Evolutionary conservation across 768 basidiomycete species (phyloP), one percentile per base, ranked within the genome.

Genomic region (Leccinum sublutescens): DNA sequence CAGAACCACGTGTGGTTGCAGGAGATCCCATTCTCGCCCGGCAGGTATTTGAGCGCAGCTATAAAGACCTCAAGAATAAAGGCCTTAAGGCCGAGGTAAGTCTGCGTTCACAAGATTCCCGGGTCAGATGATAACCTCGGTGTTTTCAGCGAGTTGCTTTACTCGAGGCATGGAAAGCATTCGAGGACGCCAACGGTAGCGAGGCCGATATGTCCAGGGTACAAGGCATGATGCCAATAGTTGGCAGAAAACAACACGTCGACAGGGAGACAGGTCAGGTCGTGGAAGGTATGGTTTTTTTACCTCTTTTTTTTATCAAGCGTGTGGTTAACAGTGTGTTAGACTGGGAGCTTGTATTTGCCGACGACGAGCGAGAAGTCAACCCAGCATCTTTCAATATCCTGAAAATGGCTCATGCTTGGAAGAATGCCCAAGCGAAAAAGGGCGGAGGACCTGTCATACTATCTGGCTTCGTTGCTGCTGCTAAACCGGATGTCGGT

Each of bases 271-370:
- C 91, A 6, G 92, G 91, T 1, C 88, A 90, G 65, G 88, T 85
- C 33, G 86, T 94, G 27, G 93, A 95, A 84, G 93, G 92, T 85
- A 74, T 64, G 83, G 66, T 60, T 63, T 23, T 25, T 23, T 54
- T 6, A 56, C 21, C 7, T 43, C 27, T 50, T 57, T 38, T 40
- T 40, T 40, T 40, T 29, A 6, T 52, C 8, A 25, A 38, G 29
- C 33, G 40, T 52, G 29, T 56, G 33, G 40, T 36, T 64, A 21
- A 62, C 19, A 5, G 29, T 47, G n/a, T 55, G 47, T 12, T 58
- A 95, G 95, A 96, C 67, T 96, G 91, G 87, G 95, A 96, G 68
- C 85, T 95, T 68, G 87, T 95, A 21, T 98, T 98, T 73, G 87
- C 94, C 27, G 96, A 98, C 78, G 96, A 98, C 81, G 94, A 97